Evolutionary conservation across 306 rosid species (phyloP).

Genomic region (Ziziphus jujuba): DNA sequence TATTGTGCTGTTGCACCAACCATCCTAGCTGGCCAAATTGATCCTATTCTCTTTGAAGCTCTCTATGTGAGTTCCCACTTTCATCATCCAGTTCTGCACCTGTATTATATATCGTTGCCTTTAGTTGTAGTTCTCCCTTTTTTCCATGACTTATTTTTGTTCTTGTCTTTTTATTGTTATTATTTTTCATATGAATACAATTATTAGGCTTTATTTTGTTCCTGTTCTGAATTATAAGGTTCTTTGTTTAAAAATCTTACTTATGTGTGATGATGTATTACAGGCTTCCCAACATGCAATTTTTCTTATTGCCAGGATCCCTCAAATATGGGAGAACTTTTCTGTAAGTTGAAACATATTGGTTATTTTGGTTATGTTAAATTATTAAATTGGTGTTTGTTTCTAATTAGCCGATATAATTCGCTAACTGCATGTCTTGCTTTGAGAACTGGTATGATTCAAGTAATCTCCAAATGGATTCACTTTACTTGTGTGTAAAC

Average conservation of each 20-base stretch:
- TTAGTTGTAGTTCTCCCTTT: neutral
- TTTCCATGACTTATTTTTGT: slow-evolving; percentile 5
- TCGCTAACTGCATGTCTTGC: slow-evolving; percentile 8
- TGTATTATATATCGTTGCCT: slow-evolving; percentile 12
- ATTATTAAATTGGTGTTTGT: slow-evolving; percentile 21
- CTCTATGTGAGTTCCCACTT: slow-evolving; percentile 71
- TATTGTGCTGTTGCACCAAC: slow-evolving; percentile 92
- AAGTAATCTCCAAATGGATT: neutral
- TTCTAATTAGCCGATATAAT: slow-evolving; percentile 3
- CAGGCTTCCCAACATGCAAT: slow-evolving; percentile 95
- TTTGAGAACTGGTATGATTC: neutral
- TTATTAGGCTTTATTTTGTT: slow-evolving; percentile 1
- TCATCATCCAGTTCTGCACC: slow-evolving; percentile 9
- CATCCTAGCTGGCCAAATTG: slow-evolving; percentile 78
- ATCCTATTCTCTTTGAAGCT: slow-evolving; percentile 90
- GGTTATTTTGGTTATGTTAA: slow-evolving; percentile 20
- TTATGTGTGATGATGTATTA: slow-evolving; percentile 39
- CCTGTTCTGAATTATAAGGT: slow-evolving; percentile 7
- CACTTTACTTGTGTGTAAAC: neutral
- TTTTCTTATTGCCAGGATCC: slow-evolving; percentile 90
- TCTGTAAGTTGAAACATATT: slow-evolving; percentile 63
- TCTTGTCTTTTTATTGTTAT: neutral
- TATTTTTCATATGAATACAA: neutral
- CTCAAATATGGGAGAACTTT: slow-evolving; percentile 93
- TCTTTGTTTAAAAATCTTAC: slow-evolving; percentile 16